Conservation (phyloP, 2,329 filamentous ascomycete species). For the Diaporthe ampelina region DNA sequence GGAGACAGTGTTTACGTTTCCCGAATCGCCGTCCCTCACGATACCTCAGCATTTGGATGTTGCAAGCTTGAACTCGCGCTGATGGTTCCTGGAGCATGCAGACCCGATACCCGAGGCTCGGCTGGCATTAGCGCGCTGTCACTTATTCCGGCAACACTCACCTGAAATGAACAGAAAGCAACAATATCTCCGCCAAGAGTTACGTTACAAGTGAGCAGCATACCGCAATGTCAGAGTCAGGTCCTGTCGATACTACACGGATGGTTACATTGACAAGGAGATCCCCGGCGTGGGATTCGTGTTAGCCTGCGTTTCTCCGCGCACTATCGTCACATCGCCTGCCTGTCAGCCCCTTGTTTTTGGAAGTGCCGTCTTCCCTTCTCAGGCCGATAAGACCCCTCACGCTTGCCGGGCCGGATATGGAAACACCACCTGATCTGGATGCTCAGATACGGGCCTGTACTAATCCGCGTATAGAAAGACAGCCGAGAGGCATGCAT, state of each 20-base stretch:
- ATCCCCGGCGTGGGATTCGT: neutral
- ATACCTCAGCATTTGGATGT: no score
- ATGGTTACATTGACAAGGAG: neutral
- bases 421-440: neutral
- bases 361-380: neutral
- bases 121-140: neutral
- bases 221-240: neutral
- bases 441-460: neutral
- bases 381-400: slow-evolving; percentile 10
- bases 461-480: neutral
- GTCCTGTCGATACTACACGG: neutral
- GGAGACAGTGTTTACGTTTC: no score
- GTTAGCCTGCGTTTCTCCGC: neutral
- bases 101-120: neutral
- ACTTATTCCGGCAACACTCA: no score
- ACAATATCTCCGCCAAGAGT: neutral
- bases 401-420: slow-evolving; percentile 18
- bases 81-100: neutral
- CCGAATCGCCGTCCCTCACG: no score
- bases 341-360: neutral
- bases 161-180: no score
- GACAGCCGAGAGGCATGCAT: neutral
- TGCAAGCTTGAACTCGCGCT: no score
- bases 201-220: slow-evolving; percentile 12
- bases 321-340: neutral